Conservation (phyloP, 179 eudicot genomes). For the Actinidia polygama region DNA sequence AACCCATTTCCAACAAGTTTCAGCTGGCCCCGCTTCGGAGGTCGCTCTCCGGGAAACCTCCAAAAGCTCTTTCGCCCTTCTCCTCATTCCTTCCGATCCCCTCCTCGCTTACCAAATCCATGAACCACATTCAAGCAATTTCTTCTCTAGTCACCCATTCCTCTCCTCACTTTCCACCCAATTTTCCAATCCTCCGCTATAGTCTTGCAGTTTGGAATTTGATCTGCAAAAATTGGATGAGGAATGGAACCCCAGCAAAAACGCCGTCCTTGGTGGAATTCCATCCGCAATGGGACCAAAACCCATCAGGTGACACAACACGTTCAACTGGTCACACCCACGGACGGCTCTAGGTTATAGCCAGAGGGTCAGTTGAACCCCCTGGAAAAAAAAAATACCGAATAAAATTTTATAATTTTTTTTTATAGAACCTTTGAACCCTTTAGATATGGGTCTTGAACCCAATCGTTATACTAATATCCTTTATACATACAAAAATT, state of each 20-base stretch:
- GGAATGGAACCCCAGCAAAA: conserved; percentile 50
- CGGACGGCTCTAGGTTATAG: too few species aligned
- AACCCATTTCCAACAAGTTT: too few species aligned
- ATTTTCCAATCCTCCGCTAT: conserved; percentile 59
- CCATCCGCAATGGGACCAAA: conserved; percentile 22
- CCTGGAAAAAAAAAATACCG: too few species aligned
- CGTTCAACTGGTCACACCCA: conserved; percentile 52
- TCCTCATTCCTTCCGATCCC: conserved; percentile 12
- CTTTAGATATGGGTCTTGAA: too few species aligned
- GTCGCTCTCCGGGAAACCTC: too few species aligned
- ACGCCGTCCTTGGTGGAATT: conserved; percentile 41
- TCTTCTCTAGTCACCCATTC: conserved; percentile 22
- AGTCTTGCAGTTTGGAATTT: conserved; percentile 38
- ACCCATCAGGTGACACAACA: conserved; percentile 14
- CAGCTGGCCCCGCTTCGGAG: too few species aligned
- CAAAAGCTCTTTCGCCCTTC: too few species aligned
- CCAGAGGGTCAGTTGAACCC: too few species aligned
- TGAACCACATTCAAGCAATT: not conserved
- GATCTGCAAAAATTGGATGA: conserved; percentile 50
- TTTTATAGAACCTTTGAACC: too few species aligned
- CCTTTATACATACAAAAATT: too few species aligned
- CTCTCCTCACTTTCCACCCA: conserved; percentile 50
- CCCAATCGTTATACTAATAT: too few species aligned
- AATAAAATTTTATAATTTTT: too few species aligned
- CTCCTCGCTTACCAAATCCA: conserved; percentile 1